A percentile compares a stretch with the other conserved stretches of the same genome.
Evolutionary conservation across 164 flowering plant species (phyloP).

Genomic region (Vitis rupestris): DNA sequence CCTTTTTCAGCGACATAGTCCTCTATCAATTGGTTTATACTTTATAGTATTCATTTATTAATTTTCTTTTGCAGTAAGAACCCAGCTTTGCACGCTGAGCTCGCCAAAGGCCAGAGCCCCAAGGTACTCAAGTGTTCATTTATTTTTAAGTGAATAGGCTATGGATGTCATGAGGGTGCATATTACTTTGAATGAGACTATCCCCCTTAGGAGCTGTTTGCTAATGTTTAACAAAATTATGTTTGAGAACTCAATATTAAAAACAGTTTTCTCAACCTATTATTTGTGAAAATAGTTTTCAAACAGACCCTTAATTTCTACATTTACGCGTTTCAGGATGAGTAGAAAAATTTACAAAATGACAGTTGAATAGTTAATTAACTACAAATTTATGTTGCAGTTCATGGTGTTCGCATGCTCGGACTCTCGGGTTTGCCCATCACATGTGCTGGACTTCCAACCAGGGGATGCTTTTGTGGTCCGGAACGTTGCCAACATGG

Average conservation of each 20-base stretch:
- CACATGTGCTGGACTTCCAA: slow-evolving; percentile 49
- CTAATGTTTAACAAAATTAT: too few relatives aligned
- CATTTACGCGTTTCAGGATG: not conserved
- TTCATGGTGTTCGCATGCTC: slow-evolving; percentile 60
- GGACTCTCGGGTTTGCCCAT: slow-evolving; percentile 56
- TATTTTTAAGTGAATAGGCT: not conserved
- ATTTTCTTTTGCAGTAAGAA: slow-evolving; percentile 55
- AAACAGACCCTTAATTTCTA: not conserved
- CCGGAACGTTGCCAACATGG: slow-evolving; percentile 54
- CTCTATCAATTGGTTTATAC: not conserved
- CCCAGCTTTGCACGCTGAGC: slow-evolving; percentile 62
- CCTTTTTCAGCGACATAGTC: not conserved
- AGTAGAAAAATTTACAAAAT: not conserved
- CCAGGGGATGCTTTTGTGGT: slow-evolving; percentile 59
- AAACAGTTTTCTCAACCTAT: too few relatives aligned
- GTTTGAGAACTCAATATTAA: too few relatives aligned
- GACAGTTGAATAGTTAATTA: too few relatives aligned
- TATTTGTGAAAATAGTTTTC: too few relatives aligned
- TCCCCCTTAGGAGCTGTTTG: too few relatives aligned
- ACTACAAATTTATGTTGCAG: slow-evolving; percentile 21
- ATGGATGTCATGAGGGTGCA: not conserved
- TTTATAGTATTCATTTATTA: not conserved
- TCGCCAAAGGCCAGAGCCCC: slow-evolving; percentile 89
- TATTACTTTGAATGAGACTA: not conserved
- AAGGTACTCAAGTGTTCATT: slow-evolving; percentile 42